phyloP scores from a whole-genome alignment of 192 early-diverging fungal genomes.

The Backusella psychrophila region DNA sequence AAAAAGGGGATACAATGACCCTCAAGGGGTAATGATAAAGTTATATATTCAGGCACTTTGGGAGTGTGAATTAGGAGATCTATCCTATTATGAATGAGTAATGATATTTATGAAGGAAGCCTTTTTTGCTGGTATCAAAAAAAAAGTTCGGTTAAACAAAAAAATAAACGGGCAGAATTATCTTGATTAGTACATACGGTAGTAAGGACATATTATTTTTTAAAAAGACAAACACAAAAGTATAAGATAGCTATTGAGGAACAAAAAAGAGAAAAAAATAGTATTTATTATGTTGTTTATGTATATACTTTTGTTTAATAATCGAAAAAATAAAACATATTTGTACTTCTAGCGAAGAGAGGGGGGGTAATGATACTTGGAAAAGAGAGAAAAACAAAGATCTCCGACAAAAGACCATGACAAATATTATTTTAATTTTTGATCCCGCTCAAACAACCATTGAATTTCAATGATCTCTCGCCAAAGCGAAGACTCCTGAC shows the following conservation, averaged over 20 bases:
- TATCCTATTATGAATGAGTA: no score
- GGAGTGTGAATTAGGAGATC: neutral
- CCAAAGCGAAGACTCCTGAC: constrained; percentile 20
- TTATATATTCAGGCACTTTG: neutral
- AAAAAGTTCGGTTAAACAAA: no score
- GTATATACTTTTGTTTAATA: neutral
- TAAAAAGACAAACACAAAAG: neutral
- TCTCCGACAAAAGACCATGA: neutral
- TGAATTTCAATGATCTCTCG: constrained; percentile 30
- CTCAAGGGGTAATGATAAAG: neutral
- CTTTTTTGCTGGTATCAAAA: neutral
- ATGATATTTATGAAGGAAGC: neutral
- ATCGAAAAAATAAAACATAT: neutral
- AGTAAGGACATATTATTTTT: no score
- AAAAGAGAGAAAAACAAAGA: neutral
- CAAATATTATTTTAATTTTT: constrained; percentile 18
- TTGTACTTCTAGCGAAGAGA: neutral
- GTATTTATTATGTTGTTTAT: neutral
- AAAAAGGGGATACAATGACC: neutral
- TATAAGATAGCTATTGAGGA: neutral
- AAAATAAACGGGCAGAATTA: neutral
- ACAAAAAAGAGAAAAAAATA: neutral
- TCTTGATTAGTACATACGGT: neutral
- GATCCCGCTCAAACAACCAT: constrained; percentile 35
- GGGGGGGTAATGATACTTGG: neutral